Percentiles rank a stretch among this genome's conserved stretches.
Conservation (phyloP, 2,329 filamentous ascomycete genomes). For the Dactylellina parvicollis region DNA sequence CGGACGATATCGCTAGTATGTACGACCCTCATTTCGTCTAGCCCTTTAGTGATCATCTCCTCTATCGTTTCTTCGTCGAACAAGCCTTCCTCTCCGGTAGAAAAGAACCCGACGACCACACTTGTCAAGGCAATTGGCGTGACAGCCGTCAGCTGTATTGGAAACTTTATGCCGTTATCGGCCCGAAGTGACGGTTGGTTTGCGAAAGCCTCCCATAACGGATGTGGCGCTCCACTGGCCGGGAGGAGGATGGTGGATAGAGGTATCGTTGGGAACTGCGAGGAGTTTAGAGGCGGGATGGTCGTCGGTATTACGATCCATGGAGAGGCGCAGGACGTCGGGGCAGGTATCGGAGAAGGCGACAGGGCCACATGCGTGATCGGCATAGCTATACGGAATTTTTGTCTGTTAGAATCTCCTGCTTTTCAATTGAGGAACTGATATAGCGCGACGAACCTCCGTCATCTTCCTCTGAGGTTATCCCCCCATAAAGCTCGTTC, state of each 20-base stretch:
- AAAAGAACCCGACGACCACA: slow-evolving; percentile 50
- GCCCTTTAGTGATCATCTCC: slow-evolving; percentile 74
- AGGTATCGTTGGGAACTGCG: slow-evolving; percentile 71
- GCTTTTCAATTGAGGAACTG: not conserved
- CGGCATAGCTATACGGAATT: slow-evolving; percentile 60
- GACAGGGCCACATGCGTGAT: slow-evolving; percentile 63
- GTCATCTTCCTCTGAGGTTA: slow-evolving; percentile 61
- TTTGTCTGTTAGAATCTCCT: slow-evolving; percentile 2
- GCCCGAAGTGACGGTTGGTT: slow-evolving; percentile 46
- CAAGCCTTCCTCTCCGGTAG: slow-evolving; percentile 50
- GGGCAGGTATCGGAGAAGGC: slow-evolving; percentile 62
- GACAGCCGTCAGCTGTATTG: slow-evolving; percentile 48
- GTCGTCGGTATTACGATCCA: slow-evolving; percentile 89
- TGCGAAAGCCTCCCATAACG: slow-evolving; percentile 58
- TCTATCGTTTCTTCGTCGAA: slow-evolving; percentile 62
- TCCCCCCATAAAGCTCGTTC: slow-evolving; percentile 77
- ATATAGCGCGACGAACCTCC: slow-evolving; percentile 62
- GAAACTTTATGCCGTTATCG: slow-evolving; percentile 54
- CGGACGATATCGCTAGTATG: slow-evolving; percentile 83
- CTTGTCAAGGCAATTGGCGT: slow-evolving; percentile 45
- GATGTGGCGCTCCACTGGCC: slow-evolving; percentile 69
- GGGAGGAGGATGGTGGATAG: slow-evolving; percentile 81
- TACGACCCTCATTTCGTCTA: slow-evolving; percentile 77
- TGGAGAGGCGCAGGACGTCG: slow-evolving; percentile 68
- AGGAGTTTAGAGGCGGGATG: slow-evolving; percentile 63